Conservation (phyloP, 169 alveolate genomes). For the Plasmodium ovale region DNA sequence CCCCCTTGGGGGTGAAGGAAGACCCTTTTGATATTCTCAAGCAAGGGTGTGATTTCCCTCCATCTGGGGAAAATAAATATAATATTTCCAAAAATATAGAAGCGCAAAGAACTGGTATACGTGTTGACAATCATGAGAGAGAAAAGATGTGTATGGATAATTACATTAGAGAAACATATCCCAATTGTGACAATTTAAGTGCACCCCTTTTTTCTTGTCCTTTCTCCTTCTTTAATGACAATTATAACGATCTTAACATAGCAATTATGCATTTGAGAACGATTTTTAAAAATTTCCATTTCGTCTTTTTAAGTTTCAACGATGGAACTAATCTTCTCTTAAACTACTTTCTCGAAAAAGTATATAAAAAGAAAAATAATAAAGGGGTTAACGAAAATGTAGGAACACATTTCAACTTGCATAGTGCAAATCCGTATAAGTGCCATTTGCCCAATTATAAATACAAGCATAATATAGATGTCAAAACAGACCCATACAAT, state of each 20-base stretch:
- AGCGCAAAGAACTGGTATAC: background rate
- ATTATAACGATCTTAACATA: constrained; percentile 49
- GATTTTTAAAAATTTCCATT: constrained; percentile 58
- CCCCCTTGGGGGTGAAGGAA: too few species aligned
- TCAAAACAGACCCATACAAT: background rate
- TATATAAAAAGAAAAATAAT: constrained; percentile 34
- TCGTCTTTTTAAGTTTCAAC: constrained; percentile 46
- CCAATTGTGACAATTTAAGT: background rate
- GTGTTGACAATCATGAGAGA: background rate
- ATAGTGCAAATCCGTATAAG: constrained; percentile 43
- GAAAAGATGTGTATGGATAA: background rate
- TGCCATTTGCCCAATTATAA: constrained; percentile 8
- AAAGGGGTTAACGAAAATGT: constrained; percentile 2
- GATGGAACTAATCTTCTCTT: constrained; percentile 65
- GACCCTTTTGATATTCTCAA: too few species aligned
- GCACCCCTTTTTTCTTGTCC: constrained; percentile 53
- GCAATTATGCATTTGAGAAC: constrained; percentile 41
- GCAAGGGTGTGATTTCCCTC: background rate
- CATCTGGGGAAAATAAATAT: background rate
- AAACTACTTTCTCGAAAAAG: constrained; percentile 61
- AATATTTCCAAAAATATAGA: background rate
- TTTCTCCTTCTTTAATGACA: constrained; percentile 53
- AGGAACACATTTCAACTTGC: constrained; percentile 23
- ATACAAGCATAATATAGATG: background rate
- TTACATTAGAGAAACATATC: background rate